Base-by-base conservation (phyloP, 1,139 yeast genomes). In the Geotrichum reessii region DNA sequence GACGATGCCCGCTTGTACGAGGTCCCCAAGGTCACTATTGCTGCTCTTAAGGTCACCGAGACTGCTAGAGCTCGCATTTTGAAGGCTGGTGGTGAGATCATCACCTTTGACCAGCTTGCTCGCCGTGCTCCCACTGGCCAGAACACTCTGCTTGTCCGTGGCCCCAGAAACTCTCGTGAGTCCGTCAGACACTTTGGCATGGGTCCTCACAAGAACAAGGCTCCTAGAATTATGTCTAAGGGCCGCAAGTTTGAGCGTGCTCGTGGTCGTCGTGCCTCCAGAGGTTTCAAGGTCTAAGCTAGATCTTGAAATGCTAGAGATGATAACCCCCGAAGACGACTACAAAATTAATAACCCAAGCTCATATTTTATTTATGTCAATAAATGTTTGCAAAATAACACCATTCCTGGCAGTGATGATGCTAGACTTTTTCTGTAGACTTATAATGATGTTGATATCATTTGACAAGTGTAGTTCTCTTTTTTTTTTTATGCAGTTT, bases 221-320 rank as follows among this genome's bases (percentile, higher is more conserved):
- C 98, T 75, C 99, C 99, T 82, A 91, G 96, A 85, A 87, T 93
- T 79, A 76, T 81, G 76, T 92, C 98, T 69, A 91, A 84, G 81
- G 99, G 99, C 79, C 93, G 98, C 86, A 95, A 93, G 84, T 93
- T 93, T 85, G 99, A 95, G 86, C 90, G 95, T 81, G 99, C 97
- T 75, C 93, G 99, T 89, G 99, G 99, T 86, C 95, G 89, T 81
- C 87, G 99, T 85, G 87, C 84, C 80, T 92, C 98, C 70, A 90
- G 96, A 86, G 99, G 97, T 84, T 93, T 93, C 99, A 93, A 93
- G 89, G 99, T 95, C 81, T 93, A 93, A 90, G 49, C 14, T 19
- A 37, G 33, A 33, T 28, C 46, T 17, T 52, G 42, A 52, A 31
- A 50, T 17, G 40, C 46, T 48, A 46, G 28, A 46, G 28, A 37